Evolutionary conservation across 768 basidiomycete species (phyloP), one percentile per base, ranked within the genome.

Genomic region (Leucosporidium scottii): DNA sequence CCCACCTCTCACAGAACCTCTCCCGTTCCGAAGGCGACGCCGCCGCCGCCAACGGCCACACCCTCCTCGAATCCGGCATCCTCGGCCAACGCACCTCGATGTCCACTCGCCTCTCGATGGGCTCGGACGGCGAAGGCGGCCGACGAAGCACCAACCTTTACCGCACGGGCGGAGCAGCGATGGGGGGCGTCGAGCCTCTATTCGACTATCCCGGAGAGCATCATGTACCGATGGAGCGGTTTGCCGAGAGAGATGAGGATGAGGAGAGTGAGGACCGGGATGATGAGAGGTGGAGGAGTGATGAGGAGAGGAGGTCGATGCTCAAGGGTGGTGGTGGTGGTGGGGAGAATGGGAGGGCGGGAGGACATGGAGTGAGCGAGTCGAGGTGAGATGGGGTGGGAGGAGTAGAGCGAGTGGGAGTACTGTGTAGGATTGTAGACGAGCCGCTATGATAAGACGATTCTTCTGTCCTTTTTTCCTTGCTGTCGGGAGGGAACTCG

Each of bases 21-120:
- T 72, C 73, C 6, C 68, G 71, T n/a, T 67, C 70, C 25, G 70
- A 67, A 25, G 61, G 49, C 62, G 67, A 71, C 50, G 59, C 51
- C 61, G 27, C 36, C n/a, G 23, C 53, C n/a, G 48, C 63, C 30
- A 56, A 75, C 25, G 56, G 61, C 5, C 64, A 70, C 62, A 53
- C 55, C 15, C 53, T 60, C 47, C 64, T 67, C 62, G 69, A 61
- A 13, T 39, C 58, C 31, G 67, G 64, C n/a, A 51, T 62, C 34
- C 59, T 67, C 51, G 59, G 64, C 6, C 44, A 31, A 13, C 64
- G 69, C n/a, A 39, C 61, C 23, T 60, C 59, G 25, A 39, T 67
- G 31, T 59, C 67, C 25, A 57, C 39, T 18, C 64, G 70, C 15
- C 59, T 68, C 36, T 57, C 48, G 21, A 67, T 71, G 66, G 54